These are phyloP conservation scores for Boletus reticuloceps DNA, from an alignment of 768 basidiomycete genomes.

Conservation along the genomic window DNA sequence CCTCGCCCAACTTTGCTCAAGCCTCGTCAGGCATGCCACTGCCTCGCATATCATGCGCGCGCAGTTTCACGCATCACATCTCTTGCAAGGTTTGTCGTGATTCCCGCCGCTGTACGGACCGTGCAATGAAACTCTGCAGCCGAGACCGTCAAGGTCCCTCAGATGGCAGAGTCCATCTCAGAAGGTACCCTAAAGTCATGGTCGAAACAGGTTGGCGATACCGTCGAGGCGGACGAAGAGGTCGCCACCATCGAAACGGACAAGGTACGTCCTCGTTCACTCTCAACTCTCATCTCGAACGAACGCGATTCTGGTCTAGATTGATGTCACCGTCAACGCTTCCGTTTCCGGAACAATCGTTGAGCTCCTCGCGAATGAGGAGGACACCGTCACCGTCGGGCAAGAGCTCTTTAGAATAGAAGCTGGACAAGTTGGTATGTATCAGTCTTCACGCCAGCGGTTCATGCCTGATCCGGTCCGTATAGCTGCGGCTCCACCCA, in stretches of 20 bases:
- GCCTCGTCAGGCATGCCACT: conserved; percentile 42
- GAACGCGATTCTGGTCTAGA: conserved; percentile 45
- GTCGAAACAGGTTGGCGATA: conserved; percentile 91
- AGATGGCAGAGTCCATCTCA: conserved; percentile 98
- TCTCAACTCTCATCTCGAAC: background rate
- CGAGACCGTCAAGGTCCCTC: conserved; percentile 91
- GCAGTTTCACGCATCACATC: conserved; percentile 67
- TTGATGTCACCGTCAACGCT: conserved; percentile 96
- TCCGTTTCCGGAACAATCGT: conserved; percentile 84
- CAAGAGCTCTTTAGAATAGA: conserved; percentile 94
- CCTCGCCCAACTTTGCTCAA: conserved; percentile 2
- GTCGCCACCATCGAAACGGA: conserved; percentile 98
- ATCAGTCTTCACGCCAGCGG: background rate
- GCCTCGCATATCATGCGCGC: conserved; percentile 48
- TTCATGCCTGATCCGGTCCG: background rate
- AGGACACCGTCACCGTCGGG: conserved; percentile 92
- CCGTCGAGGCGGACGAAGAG: conserved; percentile 90
- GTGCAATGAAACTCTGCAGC: conserved; percentile 39
- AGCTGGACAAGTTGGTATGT: conserved; percentile 64
- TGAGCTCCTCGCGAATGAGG: conserved; percentile 84
- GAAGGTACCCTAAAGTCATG: conserved; percentile 96
- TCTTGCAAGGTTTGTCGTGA: conserved; percentile 60
- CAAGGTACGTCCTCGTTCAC: conserved; percentile 76
- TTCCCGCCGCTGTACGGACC: background rate
- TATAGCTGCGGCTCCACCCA: conserved; percentile 31